A percentile compares a stretch with the other conserved stretches of the same genome.
These are phyloP conservation scores for Hyaloscypha variabilis DNA, from an alignment of 495 filamentous ascomycete species.

Conservation along the genomic window DNA sequence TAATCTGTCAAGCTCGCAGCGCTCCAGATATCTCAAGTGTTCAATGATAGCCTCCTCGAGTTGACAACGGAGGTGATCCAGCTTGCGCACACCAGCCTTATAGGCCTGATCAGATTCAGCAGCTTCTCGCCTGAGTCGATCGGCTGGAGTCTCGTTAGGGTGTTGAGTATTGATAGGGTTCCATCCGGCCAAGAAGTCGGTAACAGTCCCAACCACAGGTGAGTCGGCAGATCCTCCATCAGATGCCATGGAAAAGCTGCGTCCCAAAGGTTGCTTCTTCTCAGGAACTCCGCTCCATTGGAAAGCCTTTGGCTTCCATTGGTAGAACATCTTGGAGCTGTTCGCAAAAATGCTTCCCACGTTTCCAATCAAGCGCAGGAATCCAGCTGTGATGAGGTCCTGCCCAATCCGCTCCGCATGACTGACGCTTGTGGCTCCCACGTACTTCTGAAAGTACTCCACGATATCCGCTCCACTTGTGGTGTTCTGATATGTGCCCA, in stretches of 20 bases:
- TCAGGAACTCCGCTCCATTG: constrained; percentile 84
- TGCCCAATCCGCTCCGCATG: constrained; percentile 94
- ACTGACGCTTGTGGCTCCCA: constrained; percentile 79
- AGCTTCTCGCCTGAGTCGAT: constrained; percentile 86
- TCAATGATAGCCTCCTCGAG: constrained; percentile 93
- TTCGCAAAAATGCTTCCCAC: constrained; percentile 97
- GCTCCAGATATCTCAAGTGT: constrained; percentile 94
- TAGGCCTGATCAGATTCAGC: constrained; percentile 92
- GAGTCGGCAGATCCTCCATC: constrained; percentile 66
- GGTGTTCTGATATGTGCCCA: constrained; percentile 92
- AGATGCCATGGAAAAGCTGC: constrained; percentile 65
- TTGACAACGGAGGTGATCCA: constrained; percentile 88
- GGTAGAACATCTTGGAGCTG: constrained; percentile 94
- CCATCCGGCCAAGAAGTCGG: constrained; percentile 88
- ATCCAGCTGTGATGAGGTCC: constrained; percentile 84
- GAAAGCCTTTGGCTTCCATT: constrained; percentile 93
- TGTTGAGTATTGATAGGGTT: constrained; percentile 87
- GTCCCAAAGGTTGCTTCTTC: constrained; percentile 72
- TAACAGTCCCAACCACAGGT: constrained; percentile 73
- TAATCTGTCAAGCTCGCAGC: constrained; percentile 92
- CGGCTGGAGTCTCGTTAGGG: constrained; percentile 86
- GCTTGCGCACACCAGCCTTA: constrained; percentile 78
- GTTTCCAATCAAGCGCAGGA: constrained; percentile 87
- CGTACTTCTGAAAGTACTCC: constrained; percentile 87
- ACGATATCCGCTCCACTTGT: constrained; percentile 90